Conservation (phyloP, 805 yeast species). For the Cyberlindnera bimundalis region DNA sequence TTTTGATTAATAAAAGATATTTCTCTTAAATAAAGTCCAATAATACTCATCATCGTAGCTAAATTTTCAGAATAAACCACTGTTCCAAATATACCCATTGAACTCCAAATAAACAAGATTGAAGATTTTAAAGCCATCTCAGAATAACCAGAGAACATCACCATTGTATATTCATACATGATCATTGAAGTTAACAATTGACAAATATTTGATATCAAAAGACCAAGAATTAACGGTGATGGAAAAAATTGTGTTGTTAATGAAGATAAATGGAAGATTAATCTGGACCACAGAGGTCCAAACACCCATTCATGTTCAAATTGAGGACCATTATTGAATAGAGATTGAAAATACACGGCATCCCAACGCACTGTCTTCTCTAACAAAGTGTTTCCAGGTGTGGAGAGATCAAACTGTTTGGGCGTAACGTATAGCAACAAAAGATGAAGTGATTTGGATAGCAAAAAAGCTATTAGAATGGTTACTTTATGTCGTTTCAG, state of each 20-base stretch:
- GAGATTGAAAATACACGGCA: slow-evolving; percentile 65
- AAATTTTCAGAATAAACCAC: slow-evolving; percentile 75
- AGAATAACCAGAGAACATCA: slow-evolving; percentile 25
- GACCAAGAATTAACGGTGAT: slow-evolving; percentile 41
- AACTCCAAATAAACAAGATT: slow-evolving; percentile 54
- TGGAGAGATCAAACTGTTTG: slow-evolving; percentile 12
- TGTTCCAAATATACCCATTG: slow-evolving; percentile 77
- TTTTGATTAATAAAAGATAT: slow-evolving; percentile 2
- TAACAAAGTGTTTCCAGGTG: slow-evolving; percentile 10
- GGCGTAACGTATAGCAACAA: slow-evolving; percentile 5
- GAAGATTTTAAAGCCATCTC: slow-evolving; percentile 36
- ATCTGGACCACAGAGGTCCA: slow-evolving; percentile 70
- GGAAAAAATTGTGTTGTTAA: slow-evolving; percentile 4
- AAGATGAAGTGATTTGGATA: slow-evolving; percentile 6
- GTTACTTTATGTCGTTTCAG: not conserved
- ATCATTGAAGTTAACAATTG: slow-evolving; percentile 50
- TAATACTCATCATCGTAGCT: slow-evolving; percentile 57
- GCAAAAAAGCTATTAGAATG: slow-evolving; percentile 4
- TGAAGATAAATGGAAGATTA: slow-evolving; percentile 32
- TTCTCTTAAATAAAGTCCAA: slow-evolving; percentile 48
- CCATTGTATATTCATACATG: slow-evolving; percentile 46
- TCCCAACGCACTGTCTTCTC: slow-evolving; percentile 78
- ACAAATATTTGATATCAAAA: slow-evolving; percentile 46
- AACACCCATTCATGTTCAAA: slow-evolving; percentile 93
- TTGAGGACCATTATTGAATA: slow-evolving; percentile 43